Evolutionary conservation across 169 alveolate genomes (phyloP).

Genomic region (Eimeria falciformis): DNA sequence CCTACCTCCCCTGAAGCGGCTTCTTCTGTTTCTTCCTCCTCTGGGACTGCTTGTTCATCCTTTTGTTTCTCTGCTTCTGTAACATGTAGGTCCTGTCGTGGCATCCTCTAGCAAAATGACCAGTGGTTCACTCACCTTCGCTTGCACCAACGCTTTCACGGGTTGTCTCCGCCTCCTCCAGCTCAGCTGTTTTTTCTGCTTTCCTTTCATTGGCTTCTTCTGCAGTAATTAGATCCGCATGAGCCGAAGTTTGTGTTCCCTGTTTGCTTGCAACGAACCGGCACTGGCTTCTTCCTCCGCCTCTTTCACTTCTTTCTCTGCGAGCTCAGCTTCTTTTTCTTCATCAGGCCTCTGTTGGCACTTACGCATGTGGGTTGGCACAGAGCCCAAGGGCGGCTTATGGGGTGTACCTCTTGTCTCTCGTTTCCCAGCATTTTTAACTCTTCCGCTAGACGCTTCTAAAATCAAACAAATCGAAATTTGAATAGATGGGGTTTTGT

Average conservation of each 20-base stretch:
- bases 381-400: not conserved
- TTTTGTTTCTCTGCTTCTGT: not conserved
- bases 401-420: not conserved
- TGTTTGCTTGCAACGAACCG: no score
- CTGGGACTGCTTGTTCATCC: not conserved
- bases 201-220: not conserved
- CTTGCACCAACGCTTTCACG: not conserved
- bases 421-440: not conserved
- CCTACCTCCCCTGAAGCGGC: constrained; percentile 3
- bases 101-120: not conserved
- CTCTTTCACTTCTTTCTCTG: constrained; percentile 14
- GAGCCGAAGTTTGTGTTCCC: not conserved
- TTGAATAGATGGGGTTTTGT: not conserved
- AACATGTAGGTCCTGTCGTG: not conserved
- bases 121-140: not conserved
- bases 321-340: constrained; percentile 39
- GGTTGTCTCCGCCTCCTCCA: constrained; percentile 2
- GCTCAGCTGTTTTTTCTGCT: not conserved
- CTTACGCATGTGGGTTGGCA: no score
- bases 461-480: not conserved
- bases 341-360: not conserved
- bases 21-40: constrained; percentile 22
- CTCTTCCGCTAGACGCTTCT: constrained; percentile 44
- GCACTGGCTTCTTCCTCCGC: constrained; percentile 14
- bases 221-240: not conserved